Evolutionary conservation across 495 filamentous ascomycete genomes (phyloP), one percentile per base, ranked within the genome.

Genomic region (Penicillium paradoxum): DNA sequence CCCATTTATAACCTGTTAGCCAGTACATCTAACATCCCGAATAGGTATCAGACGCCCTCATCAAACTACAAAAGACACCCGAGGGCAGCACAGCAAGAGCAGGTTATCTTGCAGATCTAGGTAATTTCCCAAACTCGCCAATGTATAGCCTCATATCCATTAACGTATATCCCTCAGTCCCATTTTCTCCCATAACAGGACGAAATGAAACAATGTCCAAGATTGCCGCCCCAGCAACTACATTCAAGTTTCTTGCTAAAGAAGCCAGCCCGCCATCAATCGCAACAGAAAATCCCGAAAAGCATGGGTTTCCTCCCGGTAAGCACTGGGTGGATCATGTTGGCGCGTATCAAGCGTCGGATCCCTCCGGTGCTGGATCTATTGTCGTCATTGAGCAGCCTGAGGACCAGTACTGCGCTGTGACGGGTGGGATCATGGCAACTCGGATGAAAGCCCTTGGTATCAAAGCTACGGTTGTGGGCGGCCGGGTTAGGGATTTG

Each of bases 401-500:
- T 0, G 48, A 61, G 6, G 70, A 71, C 6, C 83, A 86, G 64
- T 71, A 73, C 24, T 84, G 81, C 60, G 85, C 85, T 9, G 78
- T 85, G 10, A 67, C 86, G 0, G 85, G 85, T 27, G 85, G 83
- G 2, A 85, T 88, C 50, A 84, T 88, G 74, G 86, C 83, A 1
- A 69, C 74, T 11, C 68, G 85, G 21, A 83, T 87, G 78, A 79
- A 78, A 50, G 53, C 66, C 6, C 66, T 80, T 0, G 78, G 88
- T 1, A 76, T 77, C 0, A 66, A 64, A 46, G 81, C 69, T 11
- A 75, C 80, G 3, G 69, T 88, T 17, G 79, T 86, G 0, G 71
- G 76, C 50, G 86, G 86, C 0, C 64, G 84, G 25, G 77, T 84
- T 1, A 70, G 86, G n/a, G 85, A 89, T 69, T 52, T 88, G 30